Conservation (phyloP, 768 basidiomycete species). For the Gymnopilus junonius region DNA sequence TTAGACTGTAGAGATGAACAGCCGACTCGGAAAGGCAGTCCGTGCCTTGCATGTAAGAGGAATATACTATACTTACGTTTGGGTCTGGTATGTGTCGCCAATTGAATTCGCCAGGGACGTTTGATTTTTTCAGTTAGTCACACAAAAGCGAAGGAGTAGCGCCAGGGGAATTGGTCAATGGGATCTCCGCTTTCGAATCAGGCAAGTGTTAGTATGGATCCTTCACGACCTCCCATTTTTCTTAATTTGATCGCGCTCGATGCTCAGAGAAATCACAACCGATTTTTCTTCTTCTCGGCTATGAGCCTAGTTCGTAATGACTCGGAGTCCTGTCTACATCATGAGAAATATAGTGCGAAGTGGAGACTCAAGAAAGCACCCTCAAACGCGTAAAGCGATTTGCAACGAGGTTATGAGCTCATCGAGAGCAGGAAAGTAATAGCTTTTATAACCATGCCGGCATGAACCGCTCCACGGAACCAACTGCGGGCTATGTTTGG, state of each 20-base stretch:
- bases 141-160: no score
- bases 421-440: not conserved
- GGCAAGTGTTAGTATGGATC: not conserved
- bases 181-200: no score
- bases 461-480: not conserved
- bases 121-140: not conserved
- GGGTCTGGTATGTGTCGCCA: no score
- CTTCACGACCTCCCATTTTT: not conserved
- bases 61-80: no score
- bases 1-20: no score
- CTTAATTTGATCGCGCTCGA: not conserved
- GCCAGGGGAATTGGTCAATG: no score
- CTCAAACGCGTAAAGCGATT: not conserved
- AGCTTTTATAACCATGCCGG: not conserved
- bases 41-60: no score
- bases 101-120: no score
- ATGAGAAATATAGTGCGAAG: not conserved
- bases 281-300: not conserved
- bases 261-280: not conserved
- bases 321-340: not conserved
- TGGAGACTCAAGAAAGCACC: not conserved
- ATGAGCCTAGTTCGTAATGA: not conserved
- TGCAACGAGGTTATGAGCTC: conserved; percentile 1
- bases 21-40: no score
- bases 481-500: conserved; percentile 1